A percentile compares a stretch with the other conserved stretches of the same genome.
phyloP scores from a whole-genome alignment of 2,329 filamentous ascomycete genomes.

The Eutypa lata region DNA sequence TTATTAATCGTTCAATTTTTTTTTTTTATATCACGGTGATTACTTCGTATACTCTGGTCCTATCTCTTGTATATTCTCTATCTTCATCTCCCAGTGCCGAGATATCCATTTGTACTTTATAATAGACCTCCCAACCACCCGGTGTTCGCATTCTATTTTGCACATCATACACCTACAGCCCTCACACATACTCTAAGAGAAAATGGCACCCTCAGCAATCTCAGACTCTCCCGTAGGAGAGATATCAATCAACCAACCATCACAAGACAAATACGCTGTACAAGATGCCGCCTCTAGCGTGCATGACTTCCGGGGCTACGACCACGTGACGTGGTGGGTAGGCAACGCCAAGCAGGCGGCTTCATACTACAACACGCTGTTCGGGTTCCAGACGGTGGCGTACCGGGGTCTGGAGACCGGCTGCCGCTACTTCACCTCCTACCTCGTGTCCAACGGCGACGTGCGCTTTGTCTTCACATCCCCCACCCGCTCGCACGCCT shows the following conservation, averaged over 20 bases:
- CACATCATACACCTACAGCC: neutral
- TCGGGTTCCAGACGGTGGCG: slow-evolving; percentile 80
- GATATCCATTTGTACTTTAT: neutral
- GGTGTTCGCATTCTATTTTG: neutral
- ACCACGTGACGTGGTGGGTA: slow-evolving; percentile 94
- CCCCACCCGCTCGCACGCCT: slow-evolving; percentile 62
- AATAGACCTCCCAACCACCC: neutral
- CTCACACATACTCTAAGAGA: slow-evolving; percentile 21
- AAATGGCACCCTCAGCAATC: slow-evolving; percentile 60
- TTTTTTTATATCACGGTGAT: neutral
- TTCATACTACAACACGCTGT: slow-evolving; percentile 80
- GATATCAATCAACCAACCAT: slow-evolving; percentile 33
- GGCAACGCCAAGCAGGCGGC: slow-evolving; percentile 96
- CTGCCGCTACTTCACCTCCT: slow-evolving; percentile 74
- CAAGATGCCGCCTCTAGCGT: slow-evolving; percentile 45
- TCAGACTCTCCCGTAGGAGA: slow-evolving; percentile 46
- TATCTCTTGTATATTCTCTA: neutral
- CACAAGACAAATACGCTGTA: slow-evolving; percentile 53
- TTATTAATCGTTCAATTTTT: neutral
- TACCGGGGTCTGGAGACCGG: slow-evolving; percentile 89
- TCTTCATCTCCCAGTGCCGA: neutral
- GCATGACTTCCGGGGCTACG: slow-evolving; percentile 74
- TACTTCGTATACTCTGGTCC: neutral
- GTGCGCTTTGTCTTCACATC: slow-evolving; percentile 84
- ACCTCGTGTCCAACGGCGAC: slow-evolving; percentile 74